Base-by-base conservation (phyloP, 2,329 filamentous ascomycete species). In the Rhynchosporium graminicola region DNA sequence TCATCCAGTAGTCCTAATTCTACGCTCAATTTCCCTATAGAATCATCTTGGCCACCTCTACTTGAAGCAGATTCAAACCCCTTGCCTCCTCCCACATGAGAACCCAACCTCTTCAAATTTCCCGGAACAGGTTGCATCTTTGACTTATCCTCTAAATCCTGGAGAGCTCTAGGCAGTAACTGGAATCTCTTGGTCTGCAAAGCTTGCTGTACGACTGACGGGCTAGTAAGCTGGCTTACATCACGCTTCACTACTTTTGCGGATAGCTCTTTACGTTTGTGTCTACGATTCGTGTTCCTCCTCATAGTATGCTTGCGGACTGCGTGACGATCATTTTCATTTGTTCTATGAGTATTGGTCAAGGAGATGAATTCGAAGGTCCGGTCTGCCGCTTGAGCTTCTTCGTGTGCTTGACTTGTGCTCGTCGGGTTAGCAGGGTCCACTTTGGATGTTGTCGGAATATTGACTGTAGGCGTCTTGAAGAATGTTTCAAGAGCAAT, bases 291-390 rank as follows among this genome's bases (percentile, higher is more conserved):
- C 20, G 51, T 54, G 33, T 54, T 54, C 13, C 40, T 54, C 20
- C 40, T 54, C 51, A 54, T 54, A 10, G 51, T 36, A 3, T 54
- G 51, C 36, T 54, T 54, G 51, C 51, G 51, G 20, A 54, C 51
- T 10, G 33, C 26, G 20, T 54, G 40, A 33, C 36, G 51, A 13
- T 54, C 51, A 40, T 33, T 33, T 4, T 38, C 51, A 20, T 54
- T 33, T 12, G 42, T 54, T 12, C 40, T 54, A 33, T 54, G 51
- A 10, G 28, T 54, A 20, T 54, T 36, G 20, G 51, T 54, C 36
- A 54, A 8, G 51, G 51, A 40, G 12, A 54, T 54, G 51, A 54
- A 54, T 15, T 54, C 51, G 36, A 54, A 54, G 13, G 51, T 54
- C 28, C 40, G 51, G 0, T 40, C 20, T 42, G 51, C 20, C 20